Evolutionary conservation across 2,329 filamentous ascomycete genomes (phyloP).

Genomic region (Podosphaera fusca): DNA sequence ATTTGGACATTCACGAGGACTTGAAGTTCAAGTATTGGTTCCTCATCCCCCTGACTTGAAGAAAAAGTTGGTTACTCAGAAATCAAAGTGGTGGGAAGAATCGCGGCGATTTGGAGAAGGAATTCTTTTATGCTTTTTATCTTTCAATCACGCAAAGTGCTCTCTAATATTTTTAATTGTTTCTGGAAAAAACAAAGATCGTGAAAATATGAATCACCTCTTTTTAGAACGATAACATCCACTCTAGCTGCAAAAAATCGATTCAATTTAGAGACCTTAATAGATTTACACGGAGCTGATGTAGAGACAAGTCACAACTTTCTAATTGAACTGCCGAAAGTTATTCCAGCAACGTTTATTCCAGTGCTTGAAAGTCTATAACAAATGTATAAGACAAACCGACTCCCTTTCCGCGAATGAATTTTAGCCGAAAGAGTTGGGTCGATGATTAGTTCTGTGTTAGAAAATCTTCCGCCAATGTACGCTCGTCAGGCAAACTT

Average conservation of each 20-base stretch:
- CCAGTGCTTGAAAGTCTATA: slow-evolving; percentile 14
- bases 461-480: background rate
- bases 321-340: slow-evolving; percentile 16
- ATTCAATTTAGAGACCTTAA: background rate
- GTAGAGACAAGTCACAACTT: slow-evolving; percentile 1
- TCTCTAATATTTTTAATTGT: background rate
- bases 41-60: background rate
- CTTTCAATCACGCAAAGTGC: background rate
- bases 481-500: background rate
- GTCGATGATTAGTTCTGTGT: background rate
- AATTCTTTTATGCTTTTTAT: background rate
- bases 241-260: slow-evolving; percentile 4
- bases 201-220: slow-evolving; percentile 2
- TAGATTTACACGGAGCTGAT: slow-evolving; percentile 3
- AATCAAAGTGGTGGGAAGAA: slow-evolving; percentile 1
- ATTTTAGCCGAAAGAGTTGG: slow-evolving; percentile 3
- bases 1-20: background rate
- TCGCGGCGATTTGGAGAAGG: background rate
- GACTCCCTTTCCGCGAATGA: slow-evolving; percentile 8
- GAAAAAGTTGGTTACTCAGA: background rate
- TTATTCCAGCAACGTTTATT: slow-evolving; percentile 14
- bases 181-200: background rate
- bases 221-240: slow-evolving; percentile 7
- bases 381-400: slow-evolving; percentile 8
- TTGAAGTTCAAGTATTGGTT: background rate